phyloP scores from a whole-genome alignment of 495 filamentous ascomycete genomes.

The Sabuloglossum arenarium region DNA sequence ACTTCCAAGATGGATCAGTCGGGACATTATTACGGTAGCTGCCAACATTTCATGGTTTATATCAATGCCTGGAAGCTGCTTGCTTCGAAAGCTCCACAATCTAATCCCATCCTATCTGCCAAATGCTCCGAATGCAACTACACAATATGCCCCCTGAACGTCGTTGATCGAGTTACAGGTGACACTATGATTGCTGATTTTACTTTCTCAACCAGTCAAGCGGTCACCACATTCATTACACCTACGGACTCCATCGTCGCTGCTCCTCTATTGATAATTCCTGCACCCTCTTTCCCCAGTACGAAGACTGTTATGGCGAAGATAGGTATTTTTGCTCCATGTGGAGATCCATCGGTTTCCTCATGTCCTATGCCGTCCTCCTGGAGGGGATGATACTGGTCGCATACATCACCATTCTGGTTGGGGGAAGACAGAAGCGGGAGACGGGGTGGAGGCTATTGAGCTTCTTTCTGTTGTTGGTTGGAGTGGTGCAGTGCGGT shows the following conservation, averaged over 20 bases:
- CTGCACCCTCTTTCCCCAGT: conserved; percentile 36
- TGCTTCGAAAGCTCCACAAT: background rate
- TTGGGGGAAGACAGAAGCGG: conserved; percentile 55
- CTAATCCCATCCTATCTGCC: too few relatives aligned
- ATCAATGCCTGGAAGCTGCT: background rate
- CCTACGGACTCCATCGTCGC: conserved; percentile 58
- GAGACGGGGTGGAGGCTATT: conserved; percentile 62
- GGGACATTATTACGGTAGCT: conserved; percentile 37
- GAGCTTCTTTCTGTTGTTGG: conserved; percentile 36
- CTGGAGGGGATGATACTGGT: conserved; percentile 56
- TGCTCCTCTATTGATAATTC: conserved; percentile 33
- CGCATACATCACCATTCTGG: conserved; percentile 49
- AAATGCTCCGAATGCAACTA: too few relatives aligned
- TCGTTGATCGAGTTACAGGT: too few relatives aligned
- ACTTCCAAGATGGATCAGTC: conserved; percentile 63
- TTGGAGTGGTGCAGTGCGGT: conserved; percentile 39
- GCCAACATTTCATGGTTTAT: background rate
- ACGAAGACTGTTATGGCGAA: conserved; percentile 44
- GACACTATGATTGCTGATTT: background rate
- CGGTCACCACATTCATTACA: conserved; percentile 34
- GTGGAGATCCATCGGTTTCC: conserved; percentile 74
- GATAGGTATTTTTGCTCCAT: conserved; percentile 71
- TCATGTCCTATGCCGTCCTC: conserved; percentile 64
- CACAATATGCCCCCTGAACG: too few relatives aligned
- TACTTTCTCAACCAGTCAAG: conserved; percentile 9